Evolutionary conservation across 805 yeast species (phyloP), one percentile per base, ranked within the genome.

Genomic region (Candida fluviatilis): DNA sequence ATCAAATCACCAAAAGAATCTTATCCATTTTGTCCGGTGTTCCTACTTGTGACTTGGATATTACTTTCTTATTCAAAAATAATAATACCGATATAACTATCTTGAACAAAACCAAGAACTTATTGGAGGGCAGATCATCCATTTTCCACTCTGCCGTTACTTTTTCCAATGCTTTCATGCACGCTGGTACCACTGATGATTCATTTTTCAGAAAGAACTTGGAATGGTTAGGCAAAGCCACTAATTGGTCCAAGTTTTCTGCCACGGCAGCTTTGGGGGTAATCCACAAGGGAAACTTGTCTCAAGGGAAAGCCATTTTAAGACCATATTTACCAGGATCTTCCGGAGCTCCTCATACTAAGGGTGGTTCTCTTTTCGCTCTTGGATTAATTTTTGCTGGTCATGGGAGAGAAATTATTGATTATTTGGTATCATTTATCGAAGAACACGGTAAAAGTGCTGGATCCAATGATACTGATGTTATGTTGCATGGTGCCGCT

Each of bases 231-330:
- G 95, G 95, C 31, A 87, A 89, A 64, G 97, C 99, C n/a, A 82
- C 91, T 34, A 89, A 91, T 62, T 93, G 99, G 99, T 89, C 97
- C 4, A 93, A 91, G 58, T 93, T 93, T 60, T 81, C 96, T 0
- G 97, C 98, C 2, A 91, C 98, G 11, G 98, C 98, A 6, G 97
- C 98, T 11, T 69, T 93, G 44, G 99, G 99, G 57, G 98, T 91
- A 21, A 90, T 93, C 49, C 98, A 93, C 60, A 85, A 84, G 55
- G 98, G 99, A 38, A 91, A 91, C 60, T 72, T 93, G 41, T 77
- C 95, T 0, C 95, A 89, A 57, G 99, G 98, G 38, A 80, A 81
- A 57, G 77, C 82, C 47, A 79, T 91, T 36, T 75, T 93, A 57
- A 82, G 83, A 48, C 98, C 98, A 15, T 93, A 93, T 57, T 73